Base-by-base conservation (phyloP, 2,329 filamentous ascomycete genomes). In the Biscogniauxia sp. region DNA sequence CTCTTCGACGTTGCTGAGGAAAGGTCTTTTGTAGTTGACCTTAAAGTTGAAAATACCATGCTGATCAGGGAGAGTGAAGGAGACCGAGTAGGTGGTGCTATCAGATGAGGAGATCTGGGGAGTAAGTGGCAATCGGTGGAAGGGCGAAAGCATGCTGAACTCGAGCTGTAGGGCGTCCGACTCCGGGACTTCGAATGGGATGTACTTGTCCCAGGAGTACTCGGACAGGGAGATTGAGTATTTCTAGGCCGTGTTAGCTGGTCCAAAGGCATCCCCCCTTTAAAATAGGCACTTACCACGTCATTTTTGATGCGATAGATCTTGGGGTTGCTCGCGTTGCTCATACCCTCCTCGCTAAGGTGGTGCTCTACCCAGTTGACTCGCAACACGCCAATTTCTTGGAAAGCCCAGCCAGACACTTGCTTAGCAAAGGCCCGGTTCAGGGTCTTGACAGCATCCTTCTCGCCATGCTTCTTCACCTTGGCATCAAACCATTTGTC, bases 21-120 rank as follows among this genome's bases (percentile, higher is more conserved):
- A 96, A 1, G 94, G 93, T 6, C 95, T 88, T 82, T 96, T 96
- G 84, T 98, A 97, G 83, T 97, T 96, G 77, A 98, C 84, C 74
- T 89, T 87, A 84, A 99, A 98, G 80, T 96, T 96, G 84, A 98
- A 99, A 78, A 99, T 97, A 74, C 95, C 95, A 80, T 99, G 95
- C 78, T 99, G 95, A 75, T 99, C 95, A 4, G 95, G 95, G 3
- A 94, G 84, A 65, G 83, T 90, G 78, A 99, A 97, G 23, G 85
- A 83, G 53, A 85, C 83, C 64, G 84, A 83, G 81, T 89, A 99
- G 63, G 90, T 83, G 55, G 91, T 88, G 65, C 88, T 87, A 69
- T 91, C 88, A 58, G 82, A 76, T 1, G 87, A 89, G 25, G 81
- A 81, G 32, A 78, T 76, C 9, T 81, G 75, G 15, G 86, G 84